Base-by-base conservation (phyloP, 2,329 filamentous ascomycete genomes). In the Aureobasidium sp. region DNA sequence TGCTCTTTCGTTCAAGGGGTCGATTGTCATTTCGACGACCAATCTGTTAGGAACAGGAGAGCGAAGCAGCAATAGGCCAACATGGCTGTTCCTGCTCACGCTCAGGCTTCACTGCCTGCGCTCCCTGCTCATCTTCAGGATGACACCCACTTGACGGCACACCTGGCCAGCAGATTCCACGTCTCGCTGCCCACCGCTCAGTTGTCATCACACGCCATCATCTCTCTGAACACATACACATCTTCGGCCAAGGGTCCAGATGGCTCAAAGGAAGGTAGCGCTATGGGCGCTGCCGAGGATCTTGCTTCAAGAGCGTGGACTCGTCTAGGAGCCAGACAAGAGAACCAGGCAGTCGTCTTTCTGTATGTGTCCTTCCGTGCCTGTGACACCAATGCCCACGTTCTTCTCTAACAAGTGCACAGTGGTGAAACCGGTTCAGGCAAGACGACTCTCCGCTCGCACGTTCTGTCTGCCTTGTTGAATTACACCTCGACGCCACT, bases 361-460 rank as follows among this genome's bases (percentile, higher is more conserved):
- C 77, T 99, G 92, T 97, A 83, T 80, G 90, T 59, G 46, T 51
- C 57, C 36, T 51, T 50, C 57, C 57, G 57, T 51, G 57, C 26
- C 48, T 34, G 46, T 61, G 47, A 57, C 32, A 27, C 52, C 50
- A 66, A 26, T 43, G 44, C 34, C 46, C 50, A 61, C 51, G 36
- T 43, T 47, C 27, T 61, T 27, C 52, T 47, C 69, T 69, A 65
- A 68, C 64, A 34, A 32, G 6, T 34, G 34, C 8, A 55, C 67
- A 97, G 92, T 67, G 94, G 94, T 75, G 94, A 99, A 82, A 96
- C 92, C 63, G 94, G 94, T 50, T 87, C 94, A 36, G 94, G 94
- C 69, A 99, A 99, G 79, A 97, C 94, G 0, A 99, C 94, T 0
- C 81, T 97, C 70, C 88, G 94, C 65, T 90, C 91, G 47, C 94